Base-by-base conservation (phyloP, 2,329 filamentous ascomycete species). In the Verticillium isaacii region DNA sequence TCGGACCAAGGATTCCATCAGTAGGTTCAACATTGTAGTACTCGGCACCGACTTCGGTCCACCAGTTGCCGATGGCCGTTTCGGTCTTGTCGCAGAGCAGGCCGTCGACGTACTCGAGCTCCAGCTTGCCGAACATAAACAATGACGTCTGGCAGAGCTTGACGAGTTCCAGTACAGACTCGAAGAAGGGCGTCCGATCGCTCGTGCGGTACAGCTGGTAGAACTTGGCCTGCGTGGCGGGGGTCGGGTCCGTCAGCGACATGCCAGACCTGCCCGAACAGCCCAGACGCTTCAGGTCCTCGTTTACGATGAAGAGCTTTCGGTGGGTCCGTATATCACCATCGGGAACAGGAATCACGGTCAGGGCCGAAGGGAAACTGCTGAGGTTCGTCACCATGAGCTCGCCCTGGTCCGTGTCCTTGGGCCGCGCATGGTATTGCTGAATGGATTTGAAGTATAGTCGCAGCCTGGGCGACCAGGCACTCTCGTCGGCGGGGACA, bases 361-460 rank as follows among this genome's bases (percentile, higher is more conserved):
- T 97, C 64, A 98, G 80, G 0, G 92, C 90, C 0, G 93, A 97
- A 3, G 95, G 94, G 66, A 99, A 97, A 65, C 88, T 90, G 75
- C 91, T 94, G 34, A 98, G 80, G 72, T 97, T 97, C 5, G 95
- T 98, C 62, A 97, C 89, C 90, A 97, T 96, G 63, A 98, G 78
- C 64, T 90, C 89, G 6, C 95, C 95, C 15, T 96, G 77, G 1
- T 85, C 82, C 0, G 94, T 97, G 59, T 96, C 89, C 72, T 91
- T 92, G 37, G 89, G 87, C 52, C 92, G 85, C 1, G 93, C 92
- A 80, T 97, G 91, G 68, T 90, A 94, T 71, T 96, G 88, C 61
- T 90, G 88, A 59, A 97, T 85, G 1, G 92, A 91, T 66, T 89
- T 89, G 79, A 97, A 95, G 75, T 97, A 98, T 60, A 93, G 80